A percentile compares a stretch with the other conserved stretches of the same genome.
Conservation (phyloP, 495 filamentous ascomycete species). For the Aspergillus bridgeri region DNA sequence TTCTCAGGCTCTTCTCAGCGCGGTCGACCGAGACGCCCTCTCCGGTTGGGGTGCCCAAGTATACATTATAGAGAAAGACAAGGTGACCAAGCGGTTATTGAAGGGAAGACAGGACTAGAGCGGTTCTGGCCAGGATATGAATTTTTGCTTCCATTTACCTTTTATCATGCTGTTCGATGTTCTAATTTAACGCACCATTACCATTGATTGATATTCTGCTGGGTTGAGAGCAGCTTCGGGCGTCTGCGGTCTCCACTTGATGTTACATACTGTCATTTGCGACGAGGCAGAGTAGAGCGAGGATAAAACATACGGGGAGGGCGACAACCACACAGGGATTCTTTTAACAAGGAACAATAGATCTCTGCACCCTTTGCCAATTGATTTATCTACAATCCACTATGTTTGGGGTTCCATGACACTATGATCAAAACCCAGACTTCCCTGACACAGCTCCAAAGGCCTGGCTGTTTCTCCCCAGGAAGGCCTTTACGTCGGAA, state of each 20-base stretch:
- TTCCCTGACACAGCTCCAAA: slow-evolving; percentile 35
- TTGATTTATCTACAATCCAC: neutral
- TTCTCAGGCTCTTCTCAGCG: slow-evolving; percentile 93
- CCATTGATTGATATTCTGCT: slow-evolving; percentile 15
- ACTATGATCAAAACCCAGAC: slow-evolving; percentile 54
- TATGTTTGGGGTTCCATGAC: slow-evolving; percentile 26
- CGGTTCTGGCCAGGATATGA: neutral
- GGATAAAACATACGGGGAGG: slow-evolving; percentile 1
- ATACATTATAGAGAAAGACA: slow-evolving; percentile 99
- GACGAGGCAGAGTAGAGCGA: slow-evolving; percentile 2
- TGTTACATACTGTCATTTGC: slow-evolving; percentile 20
- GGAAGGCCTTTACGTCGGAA: slow-evolving; percentile 38
- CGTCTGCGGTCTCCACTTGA: slow-evolving; percentile 32
- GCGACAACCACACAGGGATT: neutral
- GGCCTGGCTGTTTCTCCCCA: slow-evolving; percentile 41
- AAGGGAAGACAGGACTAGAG: slow-evolving; percentile 78
- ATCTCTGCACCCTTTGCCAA: neutral
- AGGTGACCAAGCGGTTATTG: slow-evolving; percentile 95
- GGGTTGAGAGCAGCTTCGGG: slow-evolving; percentile 26
- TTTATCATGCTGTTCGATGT: slow-evolving; percentile 11
- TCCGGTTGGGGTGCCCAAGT: slow-evolving; percentile 98
- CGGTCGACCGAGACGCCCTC: slow-evolving; percentile 91
- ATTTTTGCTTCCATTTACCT: slow-evolving; percentile 7
- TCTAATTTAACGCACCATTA: slow-evolving; percentile 11
- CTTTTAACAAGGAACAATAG: neutral